Evolutionary conservation across 345 rosid species (phyloP).

Genomic region (Linum trigynum): DNA sequence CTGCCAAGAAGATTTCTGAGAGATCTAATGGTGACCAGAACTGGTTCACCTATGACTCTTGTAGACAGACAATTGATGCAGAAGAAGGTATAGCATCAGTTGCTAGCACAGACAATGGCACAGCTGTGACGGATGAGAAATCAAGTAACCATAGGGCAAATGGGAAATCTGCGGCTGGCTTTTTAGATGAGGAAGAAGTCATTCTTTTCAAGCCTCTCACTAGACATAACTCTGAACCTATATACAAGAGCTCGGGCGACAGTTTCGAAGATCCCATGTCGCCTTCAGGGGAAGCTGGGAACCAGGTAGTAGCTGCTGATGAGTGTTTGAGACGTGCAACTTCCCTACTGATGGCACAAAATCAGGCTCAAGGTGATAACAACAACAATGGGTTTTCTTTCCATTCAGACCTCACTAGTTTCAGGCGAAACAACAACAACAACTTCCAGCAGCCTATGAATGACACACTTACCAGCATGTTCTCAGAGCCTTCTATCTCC

Average conservation of each 20-base stretch:
- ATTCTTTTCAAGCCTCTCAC: conserved; percentile 90
- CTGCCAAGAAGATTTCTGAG: conserved; percentile 51
- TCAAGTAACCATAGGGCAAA: conserved; percentile 17
- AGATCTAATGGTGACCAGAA: conserved; percentile 33
- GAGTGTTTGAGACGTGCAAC: conserved; percentile 73
- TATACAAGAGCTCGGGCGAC: conserved; percentile 24
- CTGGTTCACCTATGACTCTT: conserved; percentile 49
- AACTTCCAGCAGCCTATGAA: conserved; percentile 28
- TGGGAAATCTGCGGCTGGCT: conserved; percentile 27
- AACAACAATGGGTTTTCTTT: conserved; percentile 21
- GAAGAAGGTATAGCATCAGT: conserved; percentile 10
- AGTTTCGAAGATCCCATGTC: neutral
- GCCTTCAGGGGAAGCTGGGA: conserved; percentile 28
- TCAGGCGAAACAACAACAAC: conserved; percentile 30
- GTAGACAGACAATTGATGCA: conserved; percentile 23
- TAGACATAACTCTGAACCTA: conserved; percentile 79
- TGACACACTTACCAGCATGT: conserved; percentile 18
- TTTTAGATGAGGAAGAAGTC: conserved; percentile 77
- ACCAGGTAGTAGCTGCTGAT: conserved; percentile 35
- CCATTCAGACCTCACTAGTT: conserved; percentile 39
- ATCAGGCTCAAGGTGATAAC: conserved; percentile 19
- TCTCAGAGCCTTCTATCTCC: conserved; percentile 25
- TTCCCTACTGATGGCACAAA: conserved; percentile 52
- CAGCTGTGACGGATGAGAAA: conserved; percentile 20
- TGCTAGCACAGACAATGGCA: conserved; percentile 12